Percentiles rank a stretch among this genome's conserved stretches.
These are phyloP conservation scores for Corylus heterophylla DNA, from an alignment of 306 rosid genomes.

Conservation along the genomic window DNA sequence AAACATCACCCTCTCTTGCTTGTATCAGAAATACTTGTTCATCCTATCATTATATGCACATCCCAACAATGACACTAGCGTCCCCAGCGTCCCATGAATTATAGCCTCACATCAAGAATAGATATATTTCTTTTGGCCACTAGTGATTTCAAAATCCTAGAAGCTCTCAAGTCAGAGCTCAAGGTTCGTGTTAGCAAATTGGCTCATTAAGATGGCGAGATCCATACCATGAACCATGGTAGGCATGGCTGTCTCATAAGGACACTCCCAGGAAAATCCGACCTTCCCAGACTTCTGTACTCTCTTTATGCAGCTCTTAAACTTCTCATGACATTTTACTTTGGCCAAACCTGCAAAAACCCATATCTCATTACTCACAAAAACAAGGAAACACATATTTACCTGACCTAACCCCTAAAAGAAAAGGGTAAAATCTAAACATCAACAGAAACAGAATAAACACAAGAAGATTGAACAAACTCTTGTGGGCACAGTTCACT, in stretches of 20 bases:
- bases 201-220: conserved; percentile 72
- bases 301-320: conserved; percentile 62
- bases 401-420: neutral
- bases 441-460: neutral
- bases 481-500: neutral
- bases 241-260: conserved; percentile 51
- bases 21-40: neutral
- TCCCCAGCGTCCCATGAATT: neutral
- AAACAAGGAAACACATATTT: neutral
- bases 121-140: too few species aligned
- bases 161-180: conserved; percentile 37
- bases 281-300: conserved; percentile 60
- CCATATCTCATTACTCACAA: neutral
- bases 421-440: neutral
- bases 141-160: neutral
- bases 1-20: neutral
- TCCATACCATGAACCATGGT: conserved; percentile 89
- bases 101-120: neutral
- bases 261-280: conserved; percentile 72
- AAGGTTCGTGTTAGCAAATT: conserved; percentile 36
- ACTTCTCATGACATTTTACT: conserved; percentile 65
- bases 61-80: neutral
- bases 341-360: conserved; percentile 54
- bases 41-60: neutral
- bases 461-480: too few species aligned